Conservation (phyloP, 1,284 basidiomycete species). For the Trametes versicolor region DNA sequence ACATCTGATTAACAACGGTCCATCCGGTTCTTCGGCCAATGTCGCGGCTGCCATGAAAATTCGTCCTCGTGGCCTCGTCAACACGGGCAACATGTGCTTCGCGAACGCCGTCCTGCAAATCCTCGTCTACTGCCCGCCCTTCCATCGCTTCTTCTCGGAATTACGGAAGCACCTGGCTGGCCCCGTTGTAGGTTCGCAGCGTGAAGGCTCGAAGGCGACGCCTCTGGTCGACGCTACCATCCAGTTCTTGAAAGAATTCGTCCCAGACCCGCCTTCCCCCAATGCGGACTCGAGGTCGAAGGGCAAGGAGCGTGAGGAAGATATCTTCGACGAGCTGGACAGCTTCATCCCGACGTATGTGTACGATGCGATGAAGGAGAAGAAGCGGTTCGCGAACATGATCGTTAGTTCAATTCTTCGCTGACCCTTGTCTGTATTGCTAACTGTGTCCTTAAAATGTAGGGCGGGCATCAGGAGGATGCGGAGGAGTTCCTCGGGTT, state of each 20-base stretch:
- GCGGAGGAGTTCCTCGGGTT: conserved; percentile 99
- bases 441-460: conserved; percentile 18
- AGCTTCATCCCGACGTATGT: conserved; percentile 90
- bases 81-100: conserved; percentile 98
- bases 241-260: conserved; percentile 86
- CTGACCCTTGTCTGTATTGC: background rate
- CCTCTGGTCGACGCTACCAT: conserved; percentile 89
- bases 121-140: conserved; percentile 89
- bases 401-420: conserved; percentile 60
- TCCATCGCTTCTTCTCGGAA: conserved; percentile 83
- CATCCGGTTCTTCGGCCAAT: conserved; percentile 38
- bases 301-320: conserved; percentile 51
- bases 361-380: conserved; percentile 97
- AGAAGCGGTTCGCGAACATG: conserved; percentile 95
- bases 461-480: conserved; percentile 96
- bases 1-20: conserved; percentile 63
- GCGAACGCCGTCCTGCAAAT: conserved; percentile 95
- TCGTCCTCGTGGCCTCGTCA: conserved; percentile 87
- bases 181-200: conserved; percentile 42
- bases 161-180: conserved; percentile 64
- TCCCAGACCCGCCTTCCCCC: conserved; percentile 45
- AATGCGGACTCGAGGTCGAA: conserved; percentile 45
- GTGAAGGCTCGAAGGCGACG: conserved; percentile 60
- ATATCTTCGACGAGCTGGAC: conserved; percentile 58
- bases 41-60: conserved; percentile 50